Conservation (phyloP, 2,329 filamentous ascomycete genomes). For the Diplodia corticola region DNA sequence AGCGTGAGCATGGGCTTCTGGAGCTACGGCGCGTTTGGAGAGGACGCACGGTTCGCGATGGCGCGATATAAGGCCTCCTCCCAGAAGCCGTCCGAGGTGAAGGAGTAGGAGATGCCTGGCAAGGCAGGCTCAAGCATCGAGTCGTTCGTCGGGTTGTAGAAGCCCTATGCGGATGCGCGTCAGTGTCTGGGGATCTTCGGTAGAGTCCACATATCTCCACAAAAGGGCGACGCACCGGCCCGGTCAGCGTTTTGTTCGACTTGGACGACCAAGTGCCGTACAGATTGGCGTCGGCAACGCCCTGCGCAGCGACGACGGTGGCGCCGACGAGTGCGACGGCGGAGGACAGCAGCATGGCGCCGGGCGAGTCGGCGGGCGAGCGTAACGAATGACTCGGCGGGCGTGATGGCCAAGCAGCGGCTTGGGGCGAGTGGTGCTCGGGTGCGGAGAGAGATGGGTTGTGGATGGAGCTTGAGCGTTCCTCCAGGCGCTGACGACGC, state of each 20-base stretch:
- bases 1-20: constrained; percentile 28
- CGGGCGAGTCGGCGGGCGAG: constrained; percentile 12
- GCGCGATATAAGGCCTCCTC: constrained; percentile 71
- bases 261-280: constrained; percentile 75
- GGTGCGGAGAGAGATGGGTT: constrained; percentile 1
- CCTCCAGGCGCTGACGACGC: constrained; percentile 8
- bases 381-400: constrained; percentile 23
- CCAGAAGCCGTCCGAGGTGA: constrained; percentile 66
- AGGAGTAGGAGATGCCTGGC: constrained; percentile 73
- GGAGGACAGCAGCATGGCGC: constrained; percentile 10
- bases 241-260: constrained; percentile 67
- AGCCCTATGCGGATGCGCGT: constrained; percentile 51
- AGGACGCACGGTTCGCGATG: constrained; percentile 64
- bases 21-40: background rate
- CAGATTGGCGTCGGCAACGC: constrained; percentile 48
- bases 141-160: constrained; percentile 69
- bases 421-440: background rate
- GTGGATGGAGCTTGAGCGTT: constrained; percentile 12
- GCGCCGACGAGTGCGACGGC: constrained; percentile 28
- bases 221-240: constrained; percentile 55
- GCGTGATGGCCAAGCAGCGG: background rate
- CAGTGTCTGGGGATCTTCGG: background rate
- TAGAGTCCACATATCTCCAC: constrained; percentile 1
- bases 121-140: constrained; percentile 62
- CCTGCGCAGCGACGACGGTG: constrained; percentile 43